phyloP scores from a whole-genome alignment of 805 yeast species.

The Monosporozyma servazzii region DNA sequence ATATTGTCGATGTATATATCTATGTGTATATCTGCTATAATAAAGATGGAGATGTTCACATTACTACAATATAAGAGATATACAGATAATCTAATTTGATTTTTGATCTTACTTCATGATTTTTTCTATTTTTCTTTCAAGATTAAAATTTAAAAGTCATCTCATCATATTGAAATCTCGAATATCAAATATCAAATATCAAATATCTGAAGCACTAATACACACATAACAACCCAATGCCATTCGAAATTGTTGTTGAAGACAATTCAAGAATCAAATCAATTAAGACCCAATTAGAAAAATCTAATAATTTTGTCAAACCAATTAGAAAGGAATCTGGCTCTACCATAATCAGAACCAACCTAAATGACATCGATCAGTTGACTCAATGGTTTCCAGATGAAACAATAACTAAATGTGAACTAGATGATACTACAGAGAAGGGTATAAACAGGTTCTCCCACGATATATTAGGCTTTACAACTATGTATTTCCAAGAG shows the following conservation, averaged over 20 bases:
- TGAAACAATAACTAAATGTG: conserved; percentile 7
- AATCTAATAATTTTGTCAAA: conserved; percentile 12
- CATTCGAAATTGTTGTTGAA: conserved; percentile 15
- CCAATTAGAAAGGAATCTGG: conserved; percentile 17
- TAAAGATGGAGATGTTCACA: no score
- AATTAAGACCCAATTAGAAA: conserved; percentile 21
- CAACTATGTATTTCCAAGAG: conserved; percentile 1
- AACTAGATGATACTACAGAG: background rate
- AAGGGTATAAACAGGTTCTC: background rate
- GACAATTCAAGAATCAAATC: conserved; percentile 15
- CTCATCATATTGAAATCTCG: background rate
- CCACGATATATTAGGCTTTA: conserved; percentile 2
- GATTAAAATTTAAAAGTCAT: background rate
- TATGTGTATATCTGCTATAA: background rate
- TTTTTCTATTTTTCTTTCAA: background rate
- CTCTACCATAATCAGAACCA: conserved; percentile 18
- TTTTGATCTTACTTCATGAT: background rate
- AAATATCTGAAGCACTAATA: background rate
- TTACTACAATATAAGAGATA: background rate
- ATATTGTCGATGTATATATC: background rate
- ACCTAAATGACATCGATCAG: conserved; percentile 4
- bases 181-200: background rate
- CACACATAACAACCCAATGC: conserved; percentile 7
- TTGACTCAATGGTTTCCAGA: conserved; percentile 1
- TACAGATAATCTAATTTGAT: background rate